A percentile compares a stretch with the other conserved stretches of the same genome.
Evolutionary conservation across 2,329 filamentous ascomycete species (phyloP).

Genomic region (Delphinella strobiligena): DNA sequence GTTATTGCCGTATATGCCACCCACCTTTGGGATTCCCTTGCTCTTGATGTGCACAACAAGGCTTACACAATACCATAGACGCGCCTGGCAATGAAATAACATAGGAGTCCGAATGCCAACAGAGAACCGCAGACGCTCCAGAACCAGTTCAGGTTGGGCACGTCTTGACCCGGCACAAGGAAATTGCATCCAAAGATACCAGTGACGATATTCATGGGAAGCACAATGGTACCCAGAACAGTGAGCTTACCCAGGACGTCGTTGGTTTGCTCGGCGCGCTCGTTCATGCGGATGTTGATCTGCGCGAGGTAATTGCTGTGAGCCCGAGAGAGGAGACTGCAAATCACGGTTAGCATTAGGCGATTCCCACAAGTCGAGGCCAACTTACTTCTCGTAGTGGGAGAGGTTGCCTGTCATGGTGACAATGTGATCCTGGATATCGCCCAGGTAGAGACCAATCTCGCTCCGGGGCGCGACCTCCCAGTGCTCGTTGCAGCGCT

Average conservation of each 20-base stretch:
- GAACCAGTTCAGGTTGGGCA: conserved; percentile 51
- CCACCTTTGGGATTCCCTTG: no score
- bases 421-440: conserved; percentile 98
- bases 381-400: conserved; percentile 90
- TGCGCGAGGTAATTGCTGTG: conserved; percentile 98
- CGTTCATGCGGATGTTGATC: conserved; percentile 98
- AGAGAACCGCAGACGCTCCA: conserved; percentile 57
- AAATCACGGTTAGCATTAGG: conserved; percentile 7
- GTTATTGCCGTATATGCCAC: no score
- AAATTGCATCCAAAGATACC: conserved; percentile 95
- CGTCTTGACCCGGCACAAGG: conserved; percentile 73
- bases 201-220: conserved; percentile 98
- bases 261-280: conserved; percentile 88
- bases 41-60: no score
- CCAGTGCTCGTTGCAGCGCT: conserved; percentile 96
- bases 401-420: conserved; percentile 95
- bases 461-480: conserved; percentile 89
- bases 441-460: conserved; percentile 92
- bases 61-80: conserved; percentile 66
- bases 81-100: conserved; percentile 72
- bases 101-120: conserved; percentile 64
- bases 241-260: conserved; percentile 92
- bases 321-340: conserved; percentile 76
- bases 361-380: no score
- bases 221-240: conserved; percentile 88